Base-by-base conservation (phyloP, 1,284 basidiomycete species). In the Fomitopsis pinicola region DNA sequence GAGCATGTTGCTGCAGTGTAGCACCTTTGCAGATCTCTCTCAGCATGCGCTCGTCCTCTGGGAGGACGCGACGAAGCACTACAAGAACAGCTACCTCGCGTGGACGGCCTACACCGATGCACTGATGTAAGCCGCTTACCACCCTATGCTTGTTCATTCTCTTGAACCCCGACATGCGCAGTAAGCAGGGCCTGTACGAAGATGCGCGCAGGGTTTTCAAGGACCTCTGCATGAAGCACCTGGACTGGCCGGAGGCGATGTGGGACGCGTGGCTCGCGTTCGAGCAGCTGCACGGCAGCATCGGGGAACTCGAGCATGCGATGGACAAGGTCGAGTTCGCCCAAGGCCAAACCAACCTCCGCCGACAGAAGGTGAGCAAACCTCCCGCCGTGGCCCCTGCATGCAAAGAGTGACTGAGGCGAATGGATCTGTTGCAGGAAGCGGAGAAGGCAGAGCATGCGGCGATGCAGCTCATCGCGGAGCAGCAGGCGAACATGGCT, bases 161-260 rank as follows among this genome's bases (percentile, higher is more conserved):
- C 19, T 19, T 64, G 22, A 26, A 26, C 36, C 15, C 57, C 33
- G 44, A 45, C 42, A 59, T 8, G 38, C 38, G 1, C 61, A 91
- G 87, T 59, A 85, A 85, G 64, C 78, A 84, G 28, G 78, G 82
- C 52, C 78, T 83, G 63, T 76, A 86, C 62, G 80, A 83, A 12
- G 76, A 82, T 56, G 90, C 88, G 1, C 85, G 93, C 40, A 78
- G 82, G 28, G 76, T 85, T 4, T 95, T 91, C 75, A 76, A 78
- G 22, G 82, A 87, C 60, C 78, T 88, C 14, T 83, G 86, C 58
- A 77, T 79, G 50, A 89, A 89, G 71, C 82, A 87, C 50, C 69
- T 97, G 45, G 95, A 98, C 74, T 97, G 95, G 90, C 94, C 95
- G 0, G 95, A 97, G 73, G 89, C 88, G 2, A 78, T 98, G 5